A percentile compares a stretch with the other conserved stretches of the same genome.
These are phyloP conservation scores for Hansenula lynferdii DNA, from an alignment of 1,139 yeast species.

Conservation along the genomic window DNA sequence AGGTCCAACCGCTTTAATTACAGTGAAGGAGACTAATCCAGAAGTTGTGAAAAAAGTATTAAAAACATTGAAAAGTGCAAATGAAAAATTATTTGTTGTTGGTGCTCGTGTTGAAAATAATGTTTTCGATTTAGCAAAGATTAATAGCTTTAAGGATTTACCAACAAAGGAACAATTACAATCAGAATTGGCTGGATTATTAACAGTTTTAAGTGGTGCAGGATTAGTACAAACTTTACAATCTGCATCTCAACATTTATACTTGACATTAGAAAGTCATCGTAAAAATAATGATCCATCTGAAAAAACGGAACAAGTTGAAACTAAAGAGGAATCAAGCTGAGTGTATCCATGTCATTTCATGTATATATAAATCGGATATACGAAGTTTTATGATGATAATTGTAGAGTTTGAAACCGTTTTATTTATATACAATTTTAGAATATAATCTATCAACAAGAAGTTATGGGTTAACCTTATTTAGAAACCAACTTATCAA, in stretches of 20 bases:
- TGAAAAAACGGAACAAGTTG: slow-evolving; percentile 5
- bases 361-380: not conserved
- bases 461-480: not conserved
- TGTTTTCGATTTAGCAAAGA: slow-evolving; percentile 46
- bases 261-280: slow-evolving; percentile 67
- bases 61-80: slow-evolving; percentile 53
- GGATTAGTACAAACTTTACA: slow-evolving; percentile 82
- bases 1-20: slow-evolving; percentile 87
- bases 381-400: not conserved
- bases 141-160: slow-evolving; percentile 64
- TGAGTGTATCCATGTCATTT: too few species aligned
- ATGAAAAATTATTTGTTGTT: slow-evolving; percentile 70
- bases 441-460: not conserved
- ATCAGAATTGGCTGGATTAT: slow-evolving; percentile 79
- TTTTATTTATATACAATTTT: slow-evolving; percentile 2
- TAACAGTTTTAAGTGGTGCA: slow-evolving; percentile 82
- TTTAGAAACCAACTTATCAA: slow-evolving; percentile 56
- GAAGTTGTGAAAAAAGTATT: slow-evolving; percentile 53
- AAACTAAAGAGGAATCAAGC: not conserved
- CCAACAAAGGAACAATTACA: slow-evolving; percentile 71
- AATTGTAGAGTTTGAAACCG: not conserved
- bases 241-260: slow-evolving; percentile 58
- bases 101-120: slow-evolving; percentile 79
- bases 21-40: slow-evolving; percentile 71
- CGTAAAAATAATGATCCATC: slow-evolving; percentile 25